Conservation (phyloP, 139 green algal species). For the Auxenochlorella pyrenoidosa region DNA sequence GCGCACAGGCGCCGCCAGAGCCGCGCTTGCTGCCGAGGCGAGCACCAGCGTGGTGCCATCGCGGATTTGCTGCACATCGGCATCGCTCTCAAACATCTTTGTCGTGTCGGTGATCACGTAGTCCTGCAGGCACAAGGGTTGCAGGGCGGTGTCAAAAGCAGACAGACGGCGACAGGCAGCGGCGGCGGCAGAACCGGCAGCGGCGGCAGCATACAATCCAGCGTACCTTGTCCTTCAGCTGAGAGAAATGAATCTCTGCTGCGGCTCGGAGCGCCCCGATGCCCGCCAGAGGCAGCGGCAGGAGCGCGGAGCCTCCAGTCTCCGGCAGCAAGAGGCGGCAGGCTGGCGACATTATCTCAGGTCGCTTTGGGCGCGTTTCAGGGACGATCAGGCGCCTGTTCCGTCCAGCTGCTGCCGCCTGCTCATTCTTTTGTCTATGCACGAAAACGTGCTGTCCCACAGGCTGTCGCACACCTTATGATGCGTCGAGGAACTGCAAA, state of each 20-base stretch:
- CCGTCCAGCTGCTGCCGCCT: not conserved
- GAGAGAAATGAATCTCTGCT: slow-evolving; percentile 12
- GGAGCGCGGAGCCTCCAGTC: not conserved
- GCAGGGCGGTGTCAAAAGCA: not conserved
- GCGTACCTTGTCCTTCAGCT: slow-evolving; percentile 16
- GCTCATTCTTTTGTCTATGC: not conserved
- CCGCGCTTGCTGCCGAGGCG: not conserved
- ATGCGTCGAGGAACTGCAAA: not conserved
- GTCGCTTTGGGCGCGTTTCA: not conserved
- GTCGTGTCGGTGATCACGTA: slow-evolving; percentile 31
- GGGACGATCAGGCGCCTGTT: not conserved
- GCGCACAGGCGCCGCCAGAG: slow-evolving; percentile 29
- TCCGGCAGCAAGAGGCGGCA: slow-evolving; percentile 27
- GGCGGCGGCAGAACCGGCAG: not conserved
- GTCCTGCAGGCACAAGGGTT: not conserved
- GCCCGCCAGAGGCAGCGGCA: slow-evolving; percentile 17
- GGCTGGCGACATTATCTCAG: not conserved
- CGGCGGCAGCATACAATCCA: not conserved
- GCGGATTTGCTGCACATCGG: slow-evolving; percentile 4
- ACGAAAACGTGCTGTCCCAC: not conserved
- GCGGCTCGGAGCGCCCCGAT: not conserved
- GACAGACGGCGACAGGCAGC: not conserved
- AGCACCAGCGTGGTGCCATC: slow-evolving; percentile 38
- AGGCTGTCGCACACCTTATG: not conserved
- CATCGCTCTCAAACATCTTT: slow-evolving; percentile 28